Evolutionary conservation across 164 flowering plant genomes (phyloP).

Genomic region (Cinnamomum chago): DNA sequence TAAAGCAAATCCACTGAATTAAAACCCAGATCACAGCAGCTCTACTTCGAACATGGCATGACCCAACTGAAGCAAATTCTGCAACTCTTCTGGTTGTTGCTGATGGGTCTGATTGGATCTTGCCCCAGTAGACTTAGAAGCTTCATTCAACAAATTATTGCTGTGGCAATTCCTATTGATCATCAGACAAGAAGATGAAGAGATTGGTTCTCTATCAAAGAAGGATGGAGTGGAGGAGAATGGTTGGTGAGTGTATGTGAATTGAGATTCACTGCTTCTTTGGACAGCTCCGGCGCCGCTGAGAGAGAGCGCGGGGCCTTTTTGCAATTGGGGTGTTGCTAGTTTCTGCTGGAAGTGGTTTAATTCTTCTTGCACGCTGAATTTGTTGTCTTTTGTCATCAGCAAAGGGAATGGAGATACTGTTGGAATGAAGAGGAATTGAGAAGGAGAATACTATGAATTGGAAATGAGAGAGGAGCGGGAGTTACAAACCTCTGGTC

Average conservation of each 20-base stretch:
- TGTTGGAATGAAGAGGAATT: not conserved
- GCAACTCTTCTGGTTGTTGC: slow-evolving; percentile 14
- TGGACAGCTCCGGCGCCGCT: slow-evolving; percentile 2
- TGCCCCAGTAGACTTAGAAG: slow-evolving; percentile 1
- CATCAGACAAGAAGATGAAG: not conserved
- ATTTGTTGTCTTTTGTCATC: not conserved
- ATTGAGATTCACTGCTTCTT: not conserved
- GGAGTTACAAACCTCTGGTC: not conserved
- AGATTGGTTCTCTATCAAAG: not conserved
- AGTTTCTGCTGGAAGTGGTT: not conserved
- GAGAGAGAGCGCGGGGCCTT: slow-evolving; percentile 5
- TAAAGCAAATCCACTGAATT: too few species aligned
- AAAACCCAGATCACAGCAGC: not conserved
- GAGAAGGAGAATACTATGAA: not conserved
- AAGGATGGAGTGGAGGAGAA: not conserved
- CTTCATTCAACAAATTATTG: not conserved
- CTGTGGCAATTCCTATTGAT: not conserved
- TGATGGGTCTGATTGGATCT: slow-evolving; percentile 9
- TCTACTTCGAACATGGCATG: slow-evolving; percentile 23
- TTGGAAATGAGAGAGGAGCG: not conserved
- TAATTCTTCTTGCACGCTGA: not conserved
- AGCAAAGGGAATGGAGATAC: not conserved
- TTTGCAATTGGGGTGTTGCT: not conserved
- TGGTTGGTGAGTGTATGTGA: slow-evolving; percentile 8
- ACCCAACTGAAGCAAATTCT: slow-evolving; percentile 14